phyloP scores from a whole-genome alignment of 208 protist genomes.

The Wallacemonas collosoma region DNA sequence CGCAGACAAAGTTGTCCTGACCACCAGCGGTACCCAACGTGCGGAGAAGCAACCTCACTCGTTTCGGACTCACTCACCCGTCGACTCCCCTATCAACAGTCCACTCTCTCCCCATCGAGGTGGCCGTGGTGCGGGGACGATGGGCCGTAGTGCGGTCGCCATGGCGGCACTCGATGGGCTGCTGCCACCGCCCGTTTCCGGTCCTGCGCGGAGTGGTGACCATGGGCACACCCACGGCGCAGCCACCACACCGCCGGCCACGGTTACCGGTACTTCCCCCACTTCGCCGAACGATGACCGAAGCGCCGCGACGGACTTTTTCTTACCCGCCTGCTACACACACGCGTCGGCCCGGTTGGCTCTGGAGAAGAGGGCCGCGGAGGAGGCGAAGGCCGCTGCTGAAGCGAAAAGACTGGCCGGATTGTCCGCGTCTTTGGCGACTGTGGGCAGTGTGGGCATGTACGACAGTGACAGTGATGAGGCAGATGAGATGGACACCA shows the following conservation, averaged over 20 bases:
- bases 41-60: too few relatives aligned
- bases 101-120: too few relatives aligned
- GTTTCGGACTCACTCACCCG: too few relatives aligned
- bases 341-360: not conserved
- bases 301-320: not conserved
- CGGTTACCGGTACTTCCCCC: too few relatives aligned
- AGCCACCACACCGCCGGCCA: too few relatives aligned
- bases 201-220: not conserved
- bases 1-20: too few relatives aligned
- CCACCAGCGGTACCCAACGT: too few relatives aligned
- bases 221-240: not conserved
- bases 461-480: not conserved
- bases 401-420: not conserved
- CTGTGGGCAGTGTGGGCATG: not conserved
- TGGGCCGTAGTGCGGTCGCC: not conserved
- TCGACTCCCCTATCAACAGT: too few relatives aligned
- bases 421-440: not conserved
- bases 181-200: not conserved
- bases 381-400: not conserved
- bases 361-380: not conserved
- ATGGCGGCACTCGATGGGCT: slow-evolving; percentile 2
- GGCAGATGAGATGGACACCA: not conserved
- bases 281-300: too few relatives aligned
- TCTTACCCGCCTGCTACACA: not conserved
- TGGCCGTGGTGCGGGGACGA: too few relatives aligned